Evolutionary conservation across 352 stramenopile genomes (phyloP).

Genomic region (Pythium graminicola): DNA sequence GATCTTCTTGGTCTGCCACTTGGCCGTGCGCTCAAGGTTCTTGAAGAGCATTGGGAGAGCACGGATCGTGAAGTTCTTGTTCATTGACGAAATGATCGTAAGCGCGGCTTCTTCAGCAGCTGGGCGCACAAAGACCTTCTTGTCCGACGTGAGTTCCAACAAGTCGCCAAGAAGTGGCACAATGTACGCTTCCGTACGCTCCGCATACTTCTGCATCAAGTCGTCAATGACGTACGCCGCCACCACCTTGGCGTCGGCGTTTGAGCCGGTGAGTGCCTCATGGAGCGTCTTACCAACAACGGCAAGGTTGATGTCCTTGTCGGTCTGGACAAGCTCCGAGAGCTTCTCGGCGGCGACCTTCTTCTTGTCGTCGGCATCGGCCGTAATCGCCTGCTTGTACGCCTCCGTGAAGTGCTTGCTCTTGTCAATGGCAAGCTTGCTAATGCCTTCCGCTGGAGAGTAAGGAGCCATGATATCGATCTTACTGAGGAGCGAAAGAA

Average conservation of each 20-base stretch:
- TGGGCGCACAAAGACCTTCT: constrained; percentile 67
- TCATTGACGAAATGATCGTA: constrained; percentile 73
- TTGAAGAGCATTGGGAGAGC: constrained; percentile 91
- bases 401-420: constrained; percentile 88
- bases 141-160: constrained; percentile 79
- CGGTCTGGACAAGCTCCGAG: constrained; percentile 65
- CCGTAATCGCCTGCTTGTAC: constrained; percentile 65
- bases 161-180: constrained; percentile 58
- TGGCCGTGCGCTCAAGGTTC: constrained; percentile 75
- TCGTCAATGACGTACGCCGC: constrained; percentile 72
- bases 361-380: constrained; percentile 53
- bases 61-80: constrained; percentile 84
- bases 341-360: constrained; percentile 82
- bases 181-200: constrained; percentile 74
- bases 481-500: constrained; percentile 24
- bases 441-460: constrained; percentile 73
- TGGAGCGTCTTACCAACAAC: constrained; percentile 66
- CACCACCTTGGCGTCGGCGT: constrained; percentile 65
- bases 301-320: constrained; percentile 66
- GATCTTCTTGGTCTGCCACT: constrained; percentile 97
- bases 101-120: constrained; percentile 68
- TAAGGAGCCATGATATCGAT: constrained; percentile 69
- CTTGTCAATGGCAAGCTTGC: constrained; percentile 82
- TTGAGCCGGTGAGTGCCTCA: constrained; percentile 41
- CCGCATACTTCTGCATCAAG: constrained; percentile 81